These are phyloP conservation scores for Coniochaeta ligniaria DNA, from an alignment of 2,329 filamentous ascomycete genomes.

Conservation along the genomic window DNA sequence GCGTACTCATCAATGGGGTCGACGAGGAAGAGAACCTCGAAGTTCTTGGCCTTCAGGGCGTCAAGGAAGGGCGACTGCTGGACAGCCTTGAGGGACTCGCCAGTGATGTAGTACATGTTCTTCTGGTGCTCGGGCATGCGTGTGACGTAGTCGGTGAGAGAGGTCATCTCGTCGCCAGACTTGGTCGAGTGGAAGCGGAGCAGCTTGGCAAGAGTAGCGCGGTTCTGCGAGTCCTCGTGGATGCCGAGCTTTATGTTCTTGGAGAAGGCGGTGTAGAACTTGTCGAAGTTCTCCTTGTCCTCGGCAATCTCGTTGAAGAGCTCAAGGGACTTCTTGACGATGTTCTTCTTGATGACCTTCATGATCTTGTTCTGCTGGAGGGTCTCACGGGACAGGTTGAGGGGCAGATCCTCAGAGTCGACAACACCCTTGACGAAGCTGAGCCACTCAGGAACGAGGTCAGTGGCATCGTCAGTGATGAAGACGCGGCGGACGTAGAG, in stretches of 20 bases:
- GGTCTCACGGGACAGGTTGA: slow-evolving; percentile 99
- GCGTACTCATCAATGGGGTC: slow-evolving; percentile 99
- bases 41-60: slow-evolving; percentile 96
- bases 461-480: slow-evolving; percentile 99
- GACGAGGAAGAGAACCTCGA: slow-evolving; percentile 98
- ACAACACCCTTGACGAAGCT: slow-evolving; percentile 99
- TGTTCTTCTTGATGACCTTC: slow-evolving; percentile 99
- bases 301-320: slow-evolving; percentile 98
- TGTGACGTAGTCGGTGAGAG: slow-evolving; percentile 93
- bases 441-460: slow-evolving; percentile 98
- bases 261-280: slow-evolving; percentile 99
- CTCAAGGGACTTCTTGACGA: slow-evolving; percentile 99
- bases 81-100: slow-evolving; percentile 98
- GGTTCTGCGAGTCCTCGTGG: slow-evolving; percentile 99
- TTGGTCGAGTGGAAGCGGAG: slow-evolving; percentile 99
- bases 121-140: slow-evolving; percentile 99
- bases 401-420: slow-evolving; percentile 97
- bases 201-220: slow-evolving; percentile 85
- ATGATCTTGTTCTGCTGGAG: slow-evolving; percentile 99
- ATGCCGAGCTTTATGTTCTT: slow-evolving; percentile 99
- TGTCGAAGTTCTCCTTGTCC: slow-evolving; percentile 99
- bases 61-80: slow-evolving; percentile 98
- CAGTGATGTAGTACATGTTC: slow-evolving; percentile 99
- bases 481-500: slow-evolving; percentile 99
- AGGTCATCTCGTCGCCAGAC: slow-evolving; percentile 92